These are phyloP conservation scores for Nepenthes gracilis DNA, from an alignment of 148 eudicot species.

Conservation along the genomic window DNA sequence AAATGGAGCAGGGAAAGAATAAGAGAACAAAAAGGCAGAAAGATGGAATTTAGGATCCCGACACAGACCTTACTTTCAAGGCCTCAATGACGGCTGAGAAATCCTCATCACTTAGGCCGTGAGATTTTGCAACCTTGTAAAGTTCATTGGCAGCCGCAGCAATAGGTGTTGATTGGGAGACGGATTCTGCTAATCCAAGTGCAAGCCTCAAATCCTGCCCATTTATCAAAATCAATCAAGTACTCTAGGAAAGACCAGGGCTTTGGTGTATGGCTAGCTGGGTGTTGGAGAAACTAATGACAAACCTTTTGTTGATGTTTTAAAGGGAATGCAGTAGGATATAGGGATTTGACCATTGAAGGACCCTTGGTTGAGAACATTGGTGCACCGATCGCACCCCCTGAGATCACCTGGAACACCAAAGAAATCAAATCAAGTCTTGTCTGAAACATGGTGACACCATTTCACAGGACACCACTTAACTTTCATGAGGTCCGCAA, in stretches of 20 bases:
- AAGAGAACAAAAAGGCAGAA: conserved; percentile 15
- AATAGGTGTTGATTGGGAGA: conserved; percentile 78
- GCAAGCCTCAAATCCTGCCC: conserved; percentile 87
- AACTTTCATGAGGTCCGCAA: too few species aligned
- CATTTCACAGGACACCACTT: too few species aligned
- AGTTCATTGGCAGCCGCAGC: conserved; percentile 95
- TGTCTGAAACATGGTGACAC: too few species aligned
- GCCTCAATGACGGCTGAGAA: conserved; percentile 96
- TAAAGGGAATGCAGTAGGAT: conserved; percentile 89
- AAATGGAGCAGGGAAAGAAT: neutral
- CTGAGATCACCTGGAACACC: conserved; percentile 63
- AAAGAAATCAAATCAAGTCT: neutral
- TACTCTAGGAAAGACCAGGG: too few species aligned
- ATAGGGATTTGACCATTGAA: conserved; percentile 71
- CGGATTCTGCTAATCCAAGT: conserved; percentile 83
- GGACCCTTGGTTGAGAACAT: conserved; percentile 91
- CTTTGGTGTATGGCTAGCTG: neutral
- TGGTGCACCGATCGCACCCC: conserved; percentile 93
- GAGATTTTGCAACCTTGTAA: conserved; percentile 75
- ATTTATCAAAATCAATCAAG: neutral
- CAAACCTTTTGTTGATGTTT: conserved; percentile 96
- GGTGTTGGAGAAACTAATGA: neutral
- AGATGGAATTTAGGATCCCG: neutral
- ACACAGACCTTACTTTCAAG: conserved; percentile 41
- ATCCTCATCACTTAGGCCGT: conserved; percentile 72